These are phyloP conservation scores for Lophiotrema nucula DNA, from an alignment of 495 filamentous ascomycete genomes.

Conservation along the genomic window DNA sequence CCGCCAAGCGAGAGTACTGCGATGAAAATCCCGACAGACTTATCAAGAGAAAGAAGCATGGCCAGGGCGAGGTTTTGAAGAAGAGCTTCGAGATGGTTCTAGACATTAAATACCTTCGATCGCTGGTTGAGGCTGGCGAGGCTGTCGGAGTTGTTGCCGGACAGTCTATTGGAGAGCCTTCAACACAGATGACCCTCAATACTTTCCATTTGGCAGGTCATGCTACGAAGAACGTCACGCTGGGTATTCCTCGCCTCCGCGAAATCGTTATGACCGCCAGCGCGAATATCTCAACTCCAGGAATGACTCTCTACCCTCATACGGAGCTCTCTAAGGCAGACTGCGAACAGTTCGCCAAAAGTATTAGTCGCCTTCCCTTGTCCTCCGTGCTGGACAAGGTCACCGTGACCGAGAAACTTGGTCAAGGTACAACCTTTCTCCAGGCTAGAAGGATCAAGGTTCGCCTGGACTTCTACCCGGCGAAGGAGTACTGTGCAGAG, in stretches of 20 bases:
- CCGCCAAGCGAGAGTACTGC: constrained; percentile 53
- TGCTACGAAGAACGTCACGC: constrained; percentile 96
- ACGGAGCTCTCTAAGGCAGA: constrained; percentile 67
- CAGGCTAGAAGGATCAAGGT: constrained; percentile 84
- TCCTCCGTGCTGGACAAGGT: constrained; percentile 83
- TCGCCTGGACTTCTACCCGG: constrained; percentile 76
- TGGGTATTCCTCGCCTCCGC: constrained; percentile 93
- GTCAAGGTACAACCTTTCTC: constrained; percentile 59
- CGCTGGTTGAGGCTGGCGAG: constrained; percentile 92
- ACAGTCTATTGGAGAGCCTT: constrained; percentile 95
- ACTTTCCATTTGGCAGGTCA: constrained; percentile 99
- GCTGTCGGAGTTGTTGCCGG: constrained; percentile 97
- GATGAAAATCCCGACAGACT: constrained; percentile 73
- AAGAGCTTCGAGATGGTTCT: constrained; percentile 79
- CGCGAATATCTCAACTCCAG: constrained; percentile 78
- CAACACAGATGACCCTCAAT: constrained; percentile 99
- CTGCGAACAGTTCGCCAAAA: constrained; percentile 81
- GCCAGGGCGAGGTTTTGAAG: constrained; percentile 57
- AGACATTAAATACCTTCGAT: constrained; percentile 88
- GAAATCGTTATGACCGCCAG: constrained; percentile 99
- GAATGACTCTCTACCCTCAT: constrained; percentile 83
- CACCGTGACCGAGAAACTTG: constrained; percentile 72
- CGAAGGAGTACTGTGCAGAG: constrained; percentile 74
- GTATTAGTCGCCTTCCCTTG: constrained; percentile 83
- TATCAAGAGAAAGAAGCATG: constrained; percentile 71